Conservation (phyloP, 352 stramenopile genomes). For the Globisporangium nodosum region DNA sequence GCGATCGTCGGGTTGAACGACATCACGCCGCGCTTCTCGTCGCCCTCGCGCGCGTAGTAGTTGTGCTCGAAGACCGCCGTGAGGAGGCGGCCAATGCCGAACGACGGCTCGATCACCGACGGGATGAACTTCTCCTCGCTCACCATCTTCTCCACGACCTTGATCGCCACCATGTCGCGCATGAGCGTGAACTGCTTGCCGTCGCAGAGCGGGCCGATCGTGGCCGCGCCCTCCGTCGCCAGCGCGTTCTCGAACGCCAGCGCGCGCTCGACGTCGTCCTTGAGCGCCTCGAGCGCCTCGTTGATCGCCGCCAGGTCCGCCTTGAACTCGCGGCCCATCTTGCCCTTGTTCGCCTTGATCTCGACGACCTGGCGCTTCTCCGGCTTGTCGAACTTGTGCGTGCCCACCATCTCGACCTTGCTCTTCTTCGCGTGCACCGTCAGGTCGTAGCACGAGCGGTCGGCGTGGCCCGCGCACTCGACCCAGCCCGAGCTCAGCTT, state of each 20-base stretch:
- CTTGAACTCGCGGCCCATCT: slow-evolving; percentile 97
- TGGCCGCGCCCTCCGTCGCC: slow-evolving; percentile 84
- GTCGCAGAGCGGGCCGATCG: slow-evolving; percentile 82
- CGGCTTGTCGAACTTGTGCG: slow-evolving; percentile 88
- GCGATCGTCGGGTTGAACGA: slow-evolving; percentile 95
- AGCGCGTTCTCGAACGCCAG: slow-evolving; percentile 90
- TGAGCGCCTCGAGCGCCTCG: slow-evolving; percentile 74
- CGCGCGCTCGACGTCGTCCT: slow-evolving; percentile 84
- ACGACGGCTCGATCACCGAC: slow-evolving; percentile 99
- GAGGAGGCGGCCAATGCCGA: slow-evolving; percentile 97
- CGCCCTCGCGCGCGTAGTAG: slow-evolving; percentile 94
- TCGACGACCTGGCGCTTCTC: slow-evolving; percentile 93
- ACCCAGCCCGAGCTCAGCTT: slow-evolving; percentile 97
- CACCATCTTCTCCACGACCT: slow-evolving; percentile 94
- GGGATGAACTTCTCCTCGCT: slow-evolving; percentile 98
- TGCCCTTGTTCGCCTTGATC: slow-evolving; percentile 96
- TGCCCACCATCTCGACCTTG: slow-evolving; percentile 86
- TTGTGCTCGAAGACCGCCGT: slow-evolving; percentile 98
- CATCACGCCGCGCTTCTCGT: slow-evolving; percentile 98
- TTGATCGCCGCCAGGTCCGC: slow-evolving; percentile 80
- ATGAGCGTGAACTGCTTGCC: slow-evolving; percentile 90
- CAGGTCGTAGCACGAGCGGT: slow-evolving; percentile 98
- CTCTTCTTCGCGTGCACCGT: slow-evolving; percentile 85
- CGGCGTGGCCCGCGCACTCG: slow-evolving; percentile 98
- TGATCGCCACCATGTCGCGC: slow-evolving; percentile 94